A percentile compares a stretch with the other conserved stretches of the same genome.
phyloP scores from a whole-genome alignment of 1,284 basidiomycete genomes.

The Cerrena zonata region DNA sequence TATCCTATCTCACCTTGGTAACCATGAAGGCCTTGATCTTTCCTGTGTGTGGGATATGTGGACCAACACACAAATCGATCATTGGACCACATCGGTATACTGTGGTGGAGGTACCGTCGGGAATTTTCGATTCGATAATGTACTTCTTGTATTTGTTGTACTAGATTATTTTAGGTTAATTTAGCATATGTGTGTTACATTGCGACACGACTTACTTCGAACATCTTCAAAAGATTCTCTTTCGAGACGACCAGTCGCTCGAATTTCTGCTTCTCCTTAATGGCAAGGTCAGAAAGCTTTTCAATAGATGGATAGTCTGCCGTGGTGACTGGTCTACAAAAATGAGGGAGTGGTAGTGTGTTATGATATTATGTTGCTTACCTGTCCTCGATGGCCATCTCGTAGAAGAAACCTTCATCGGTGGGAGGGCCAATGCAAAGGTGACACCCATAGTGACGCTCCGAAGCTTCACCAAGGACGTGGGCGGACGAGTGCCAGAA shows the following conservation, averaged over 20 bases:
- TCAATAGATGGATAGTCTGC: slow-evolving; percentile 88
- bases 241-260: slow-evolving; percentile 92
- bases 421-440: slow-evolving; percentile 96
- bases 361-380: slow-evolving; percentile 22
- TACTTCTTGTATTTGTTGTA: slow-evolving; percentile 99
- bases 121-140: slow-evolving; percentile 92
- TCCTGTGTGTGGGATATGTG: slow-evolving; percentile 96
- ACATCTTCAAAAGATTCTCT: slow-evolving; percentile 94
- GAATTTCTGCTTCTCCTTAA: slow-evolving; percentile 97
- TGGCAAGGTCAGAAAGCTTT: slow-evolving; percentile 78
- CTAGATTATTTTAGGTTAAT: slow-evolving; percentile 35
- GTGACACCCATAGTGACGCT: slow-evolving; percentile 95
- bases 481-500: slow-evolving; percentile 99
- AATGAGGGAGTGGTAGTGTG: not conserved
- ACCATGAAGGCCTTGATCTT: slow-evolving; percentile 96
- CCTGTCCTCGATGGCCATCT: slow-evolving; percentile 84
- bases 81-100: slow-evolving; percentile 99
- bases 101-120: slow-evolving; percentile 94
- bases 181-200: no score
- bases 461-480: slow-evolving; percentile 95
- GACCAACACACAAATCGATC: slow-evolving; percentile 95
- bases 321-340: slow-evolving; percentile 61
- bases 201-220: slow-evolving; percentile 58
- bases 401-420: slow-evolving; percentile 99
- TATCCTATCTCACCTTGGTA: slow-evolving; percentile 62